A percentile compares a stretch with the other conserved stretches of the same genome.
Evolutionary conservation across 1,284 basidiomycete species (phyloP).

Genomic region (Lignosus rhinocerotis): DNA sequence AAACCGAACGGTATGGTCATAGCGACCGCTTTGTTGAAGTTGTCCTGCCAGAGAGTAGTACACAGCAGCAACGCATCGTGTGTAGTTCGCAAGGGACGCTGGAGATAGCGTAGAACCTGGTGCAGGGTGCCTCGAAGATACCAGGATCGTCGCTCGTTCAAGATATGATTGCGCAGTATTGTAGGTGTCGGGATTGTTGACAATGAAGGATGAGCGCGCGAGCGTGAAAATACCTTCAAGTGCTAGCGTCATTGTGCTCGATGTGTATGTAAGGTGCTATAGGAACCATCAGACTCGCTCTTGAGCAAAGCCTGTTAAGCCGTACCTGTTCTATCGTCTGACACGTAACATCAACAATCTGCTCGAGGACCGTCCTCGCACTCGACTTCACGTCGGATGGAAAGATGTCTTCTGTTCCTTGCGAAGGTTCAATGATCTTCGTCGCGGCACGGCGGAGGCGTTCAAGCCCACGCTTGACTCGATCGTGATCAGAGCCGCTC

Average conservation of each 20-base stretch:
- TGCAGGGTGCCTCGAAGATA: slow-evolving; percentile 7
- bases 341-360: slow-evolving; percentile 34
- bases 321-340: slow-evolving; percentile 28
- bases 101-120: background rate
- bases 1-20: slow-evolving; percentile 66
- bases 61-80: slow-evolving; percentile 67
- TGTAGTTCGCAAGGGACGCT: slow-evolving; percentile 45
- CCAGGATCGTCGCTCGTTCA: slow-evolving; percentile 35
- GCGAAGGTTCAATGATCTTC: slow-evolving; percentile 43
- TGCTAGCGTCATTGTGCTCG: slow-evolving; percentile 46
- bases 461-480: slow-evolving; percentile 61
- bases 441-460: slow-evolving; percentile 51
- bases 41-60: slow-evolving; percentile 65
- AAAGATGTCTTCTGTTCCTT: background rate
- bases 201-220: slow-evolving; percentile 47
- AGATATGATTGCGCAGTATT: slow-evolving; percentile 49
- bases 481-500: slow-evolving; percentile 36
- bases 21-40: slow-evolving; percentile 60
- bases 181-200: slow-evolving; percentile 53
- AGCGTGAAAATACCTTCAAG: slow-evolving; percentile 66
- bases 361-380: slow-evolving; percentile 29
- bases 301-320: no score
- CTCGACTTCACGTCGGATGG: slow-evolving; percentile 17
- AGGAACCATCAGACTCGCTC: background rate
- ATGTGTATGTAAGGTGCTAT: slow-evolving; percentile 30